Evolutionary conservation across 177 flowering plant species (phyloP), one percentile per base, ranked within the genome.

Genomic region (Viscum album): DNA sequence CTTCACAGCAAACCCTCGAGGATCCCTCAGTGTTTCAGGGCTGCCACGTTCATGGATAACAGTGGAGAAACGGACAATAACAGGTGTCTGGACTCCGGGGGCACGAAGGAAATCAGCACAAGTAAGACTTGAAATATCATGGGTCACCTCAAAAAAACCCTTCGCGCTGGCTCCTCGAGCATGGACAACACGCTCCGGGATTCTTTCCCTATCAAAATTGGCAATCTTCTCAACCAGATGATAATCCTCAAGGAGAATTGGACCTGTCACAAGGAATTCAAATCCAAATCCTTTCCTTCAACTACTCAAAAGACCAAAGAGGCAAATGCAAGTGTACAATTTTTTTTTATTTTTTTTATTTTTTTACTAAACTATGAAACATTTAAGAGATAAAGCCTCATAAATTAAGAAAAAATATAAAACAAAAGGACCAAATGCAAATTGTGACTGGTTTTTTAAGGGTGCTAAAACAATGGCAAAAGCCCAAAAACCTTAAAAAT

Each of bases 81-180:
- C 84, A 61, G 97, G 96, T 35, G 98, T 93, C 73, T 90, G 97
- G 61, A 88, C 97, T 47, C 98, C 98, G 23, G 98, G 98, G 63
- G 96, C 89, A n/a, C 97, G 85, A 61, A 93, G 90, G 78, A 93
- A 91, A 74, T 93, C 97, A 47, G 98, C 98, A 77, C 97, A 93
- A 16, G 92, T 80, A 45, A 91, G 95, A 66, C 86, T 76, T 66
- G 97, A 81, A 59, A 94, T 78, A 71, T 94, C 97, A 80, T 94
- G 97, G 58, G 98, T 94, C 71, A 91, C 97, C 81, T 94, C 98
- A 80, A 94, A 94, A 78, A 91, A 91, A 1, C 98, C 98, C 83
- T 94, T 94, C 35, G 97, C 98, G 85, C 97, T 90, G 58, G 96
- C 96, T 80, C 97, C 98, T 81, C 98, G 85, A 60, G 98, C 98